These are phyloP conservation scores for Inosperma sp. DNA, from an alignment of 768 basidiomycete species.

Conservation along the genomic window DNA sequence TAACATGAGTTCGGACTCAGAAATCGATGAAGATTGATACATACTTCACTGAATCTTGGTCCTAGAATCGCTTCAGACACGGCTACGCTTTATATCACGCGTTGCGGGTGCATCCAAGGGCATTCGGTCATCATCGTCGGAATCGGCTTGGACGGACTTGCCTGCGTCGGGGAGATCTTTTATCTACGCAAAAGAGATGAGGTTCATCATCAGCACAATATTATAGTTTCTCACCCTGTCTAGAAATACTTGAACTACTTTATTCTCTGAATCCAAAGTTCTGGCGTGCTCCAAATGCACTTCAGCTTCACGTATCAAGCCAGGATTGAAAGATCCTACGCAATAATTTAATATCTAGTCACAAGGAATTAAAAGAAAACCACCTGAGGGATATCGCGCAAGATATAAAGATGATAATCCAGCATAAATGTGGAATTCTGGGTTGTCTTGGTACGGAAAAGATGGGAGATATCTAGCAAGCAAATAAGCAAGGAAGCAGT, in stretches of 20 bases:
- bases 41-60: background rate
- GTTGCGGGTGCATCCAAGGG: conserved; percentile 21
- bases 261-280: conserved; percentile 53
- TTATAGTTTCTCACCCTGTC: conserved; percentile 38
- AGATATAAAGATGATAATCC: conserved; percentile 67
- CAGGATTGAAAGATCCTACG: conserved; percentile 25
- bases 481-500: conserved; percentile 7
- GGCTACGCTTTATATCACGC: conserved; percentile 26
- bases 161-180: conserved; percentile 16
- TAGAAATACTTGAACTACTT: conserved; percentile 50
- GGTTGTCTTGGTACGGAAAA: conserved; percentile 82
- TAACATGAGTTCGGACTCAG: conserved; percentile 76
- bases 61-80: conserved; percentile 15
- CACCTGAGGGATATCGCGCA: conserved; percentile 37
- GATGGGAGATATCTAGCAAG: conserved; percentile 72
- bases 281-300: conserved; percentile 62
- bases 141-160: conserved; percentile 23
- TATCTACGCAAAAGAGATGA: conserved; percentile 19
- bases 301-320: conserved; percentile 50
- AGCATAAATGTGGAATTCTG: conserved; percentile 76
- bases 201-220: background rate
- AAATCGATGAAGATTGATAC: conserved; percentile 39
- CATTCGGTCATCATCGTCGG: conserved; percentile 32
- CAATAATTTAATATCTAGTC: conserved; percentile 2
- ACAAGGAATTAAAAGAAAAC: background rate